A percentile compares a stretch with the other conserved stretches of the same genome.
Evolutionary conservation across 2,329 filamentous ascomycete genomes (phyloP).

Genomic region (Beauveria bassiana): DNA sequence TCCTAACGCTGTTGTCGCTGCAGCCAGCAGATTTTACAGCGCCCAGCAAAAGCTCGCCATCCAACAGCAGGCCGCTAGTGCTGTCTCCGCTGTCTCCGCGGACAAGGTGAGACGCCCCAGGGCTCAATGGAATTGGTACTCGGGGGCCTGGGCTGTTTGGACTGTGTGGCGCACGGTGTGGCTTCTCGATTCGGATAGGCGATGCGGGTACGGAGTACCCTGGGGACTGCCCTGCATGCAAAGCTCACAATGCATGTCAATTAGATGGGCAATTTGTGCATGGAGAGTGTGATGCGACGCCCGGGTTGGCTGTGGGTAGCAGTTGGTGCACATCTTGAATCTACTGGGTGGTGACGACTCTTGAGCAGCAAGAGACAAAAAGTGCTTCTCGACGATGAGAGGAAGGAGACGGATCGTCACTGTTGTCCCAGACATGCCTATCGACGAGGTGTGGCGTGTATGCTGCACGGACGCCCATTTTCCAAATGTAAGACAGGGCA

Average conservation of each 20-base stretch:
- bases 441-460: neutral
- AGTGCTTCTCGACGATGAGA: neutral
- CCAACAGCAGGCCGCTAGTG: neutral
- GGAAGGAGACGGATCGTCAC: neutral
- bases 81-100: neutral
- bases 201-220: slow-evolving; percentile 7
- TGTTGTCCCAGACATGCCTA: neutral
- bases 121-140: neutral
- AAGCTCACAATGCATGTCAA: slow-evolving; percentile 11
- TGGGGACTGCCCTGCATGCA: slow-evolving; percentile 3
- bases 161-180: slow-evolving; percentile 9
- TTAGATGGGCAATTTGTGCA: slow-evolving; percentile 9
- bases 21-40: neutral
- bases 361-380: neutral
- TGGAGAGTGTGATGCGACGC: neutral
- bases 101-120: slow-evolving; percentile 5
- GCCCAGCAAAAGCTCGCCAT: neutral
- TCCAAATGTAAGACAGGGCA: neutral
- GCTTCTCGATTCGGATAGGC: slow-evolving; percentile 9
- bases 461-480: slow-evolving; percentile 1
- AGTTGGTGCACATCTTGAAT: neutral
- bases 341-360: neutral
- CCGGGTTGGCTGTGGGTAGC: neutral
- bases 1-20: neutral
- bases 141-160: neutral